phyloP scores from a whole-genome alignment of 805 yeast genomes.

The Saitoella complicata region DNA sequence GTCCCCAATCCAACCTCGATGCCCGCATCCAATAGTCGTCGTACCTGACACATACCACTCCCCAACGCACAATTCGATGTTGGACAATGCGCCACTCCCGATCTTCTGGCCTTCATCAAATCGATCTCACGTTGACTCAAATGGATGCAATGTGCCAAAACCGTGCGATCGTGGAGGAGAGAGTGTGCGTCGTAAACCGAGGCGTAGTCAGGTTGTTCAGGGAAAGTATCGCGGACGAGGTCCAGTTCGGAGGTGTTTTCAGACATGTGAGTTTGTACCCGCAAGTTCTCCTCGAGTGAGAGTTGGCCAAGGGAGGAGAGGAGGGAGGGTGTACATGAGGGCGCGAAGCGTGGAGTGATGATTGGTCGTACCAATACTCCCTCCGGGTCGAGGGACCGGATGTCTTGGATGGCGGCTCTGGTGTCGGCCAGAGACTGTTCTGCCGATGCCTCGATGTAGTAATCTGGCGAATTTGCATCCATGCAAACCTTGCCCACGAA shows the following conservation, averaged over 20 bases:
- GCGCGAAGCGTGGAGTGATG: conserved; percentile 87
- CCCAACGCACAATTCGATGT: conserved; percentile 75
- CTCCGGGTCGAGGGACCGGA: conserved; percentile 36
- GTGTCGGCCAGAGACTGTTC: conserved; percentile 42
- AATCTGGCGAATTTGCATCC: conserved; percentile 68
- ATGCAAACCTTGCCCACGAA: conserved; percentile 87
- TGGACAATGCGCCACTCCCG: conserved; percentile 89
- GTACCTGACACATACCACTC: conserved; percentile 77
- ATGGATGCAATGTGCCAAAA: conserved; percentile 82
- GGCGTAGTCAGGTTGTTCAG: conserved; percentile 51
- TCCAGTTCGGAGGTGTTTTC: conserved; percentile 65
- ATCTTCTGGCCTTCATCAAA: conserved; percentile 33
- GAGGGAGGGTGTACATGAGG: conserved; percentile 54
- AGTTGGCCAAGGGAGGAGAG: conserved; percentile 48
- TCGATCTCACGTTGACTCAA: conserved; percentile 47
- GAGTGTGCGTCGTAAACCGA: conserved; percentile 56
- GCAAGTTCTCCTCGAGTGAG: conserved; percentile 33
- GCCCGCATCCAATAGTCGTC: conserved; percentile 44
- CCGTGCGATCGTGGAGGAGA: conserved; percentile 47
- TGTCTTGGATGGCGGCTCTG: conserved; percentile 38
- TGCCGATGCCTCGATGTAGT: conserved; percentile 38
- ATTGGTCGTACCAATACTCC: conserved; percentile 49
- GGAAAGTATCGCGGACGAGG: conserved; percentile 59
- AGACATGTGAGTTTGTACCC: conserved; percentile 80
- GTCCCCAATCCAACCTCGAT: conserved; percentile 72